phyloP scores from a whole-genome alignment of 2,329 filamentous ascomycete genomes.

The Trichoderma arundinaceum region DNA sequence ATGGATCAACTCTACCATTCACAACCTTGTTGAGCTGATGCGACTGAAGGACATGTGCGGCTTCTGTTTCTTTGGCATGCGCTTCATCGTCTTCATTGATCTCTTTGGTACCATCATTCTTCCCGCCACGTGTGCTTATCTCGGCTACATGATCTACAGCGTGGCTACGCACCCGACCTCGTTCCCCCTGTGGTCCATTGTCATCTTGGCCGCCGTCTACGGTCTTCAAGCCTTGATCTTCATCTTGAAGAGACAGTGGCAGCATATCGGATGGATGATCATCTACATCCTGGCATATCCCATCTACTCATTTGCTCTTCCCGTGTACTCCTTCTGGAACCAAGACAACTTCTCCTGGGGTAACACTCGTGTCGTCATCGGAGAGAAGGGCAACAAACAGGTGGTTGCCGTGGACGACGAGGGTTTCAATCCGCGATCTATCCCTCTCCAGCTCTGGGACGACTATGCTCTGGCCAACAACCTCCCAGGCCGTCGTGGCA shows the following conservation, averaged over 20 bases:
- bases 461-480: slow-evolving; percentile 89
- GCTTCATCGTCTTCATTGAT: slow-evolving; percentile 94
- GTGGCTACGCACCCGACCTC: slow-evolving; percentile 72
- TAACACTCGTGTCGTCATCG: slow-evolving; percentile 96
- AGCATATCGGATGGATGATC: slow-evolving; percentile 99
- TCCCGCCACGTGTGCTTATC: slow-evolving; percentile 84
- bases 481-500: slow-evolving; percentile 86
- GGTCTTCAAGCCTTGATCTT: slow-evolving; percentile 96
- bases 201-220: slow-evolving; percentile 89
- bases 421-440: slow-evolving; percentile 86
- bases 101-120: slow-evolving; percentile 91
- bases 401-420: slow-evolving; percentile 86
- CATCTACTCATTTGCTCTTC: slow-evolving; percentile 88
- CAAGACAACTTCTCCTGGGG: slow-evolving; percentile 99
- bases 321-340: slow-evolving; percentile 99
- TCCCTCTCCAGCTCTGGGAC: slow-evolving; percentile 96
- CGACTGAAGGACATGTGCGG: slow-evolving; percentile 93
- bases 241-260: slow-evolving; percentile 96
- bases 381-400: slow-evolving; percentile 89
- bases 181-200: slow-evolving; percentile 85
- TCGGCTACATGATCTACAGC: slow-evolving; percentile 84
- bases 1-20: slow-evolving; percentile 99
- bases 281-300: slow-evolving; percentile 97
- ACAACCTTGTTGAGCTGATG: slow-evolving; percentile 92
- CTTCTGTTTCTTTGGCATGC: slow-evolving; percentile 99